Base-by-base conservation (phyloP, 306 rosid species). In the Medicago lupulina region DNA sequence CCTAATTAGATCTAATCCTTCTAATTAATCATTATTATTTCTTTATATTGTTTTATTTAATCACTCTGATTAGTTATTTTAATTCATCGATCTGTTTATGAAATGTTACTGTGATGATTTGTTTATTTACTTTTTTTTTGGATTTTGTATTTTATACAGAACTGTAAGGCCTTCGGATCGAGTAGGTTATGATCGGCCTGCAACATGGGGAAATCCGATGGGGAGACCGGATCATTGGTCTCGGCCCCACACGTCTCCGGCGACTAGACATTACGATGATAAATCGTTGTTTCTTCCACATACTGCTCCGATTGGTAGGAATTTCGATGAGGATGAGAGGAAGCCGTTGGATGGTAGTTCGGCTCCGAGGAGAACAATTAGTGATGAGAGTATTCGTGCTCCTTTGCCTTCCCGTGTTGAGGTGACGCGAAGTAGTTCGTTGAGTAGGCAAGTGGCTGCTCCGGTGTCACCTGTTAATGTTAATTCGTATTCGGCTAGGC, bases 271-370 rank as follows among this genome's bases (percentile, higher is more conserved):
- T 83, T 89, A 83, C 7, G 97, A 96, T 76, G 97, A 96, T 31
- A 92, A 90, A 68, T 84, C 88, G 11, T 91, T 89, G 0, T 92
- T 96, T 70, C 83, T 92, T 14, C 51, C 92, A 49, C 90, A 88
- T 41, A 34, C 91, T 74, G 81, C 87, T 2, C 90, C 87, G 43
- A 96, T 96, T 80, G 99, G 99, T 17, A 86, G 93, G 80, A 92
- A 96, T 81, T 96, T 96, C 46, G 99, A 96, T 49, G 99, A 96
- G 84, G 99, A 96, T 85, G 99, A 96, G 81, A 82, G 99, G 23
- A 96, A 89, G 89, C 99, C 99, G 5, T 81, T 96, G 0, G 98
- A 89, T 73, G 98, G 96, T 9, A 77, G 67, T 6, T 90, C 96
- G 1, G 85, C 73, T 10, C 93, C 97, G 0, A 85, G 97, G 46